phyloP scores from a whole-genome alignment of 2,329 filamentous ascomycete genomes.

The Beauveria scarabaeidicola region DNA sequence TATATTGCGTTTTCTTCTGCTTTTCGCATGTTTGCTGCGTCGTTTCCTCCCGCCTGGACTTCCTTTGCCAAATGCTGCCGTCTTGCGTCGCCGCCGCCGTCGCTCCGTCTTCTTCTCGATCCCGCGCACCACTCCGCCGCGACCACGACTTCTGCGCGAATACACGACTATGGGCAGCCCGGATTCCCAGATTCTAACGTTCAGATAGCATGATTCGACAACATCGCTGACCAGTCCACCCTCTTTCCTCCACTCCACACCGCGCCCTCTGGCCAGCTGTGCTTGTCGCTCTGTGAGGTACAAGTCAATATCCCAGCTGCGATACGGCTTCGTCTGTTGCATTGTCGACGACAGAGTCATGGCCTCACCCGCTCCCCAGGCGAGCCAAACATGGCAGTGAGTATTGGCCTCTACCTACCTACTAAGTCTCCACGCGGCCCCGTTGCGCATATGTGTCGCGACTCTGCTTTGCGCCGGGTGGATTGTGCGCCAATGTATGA shows the following conservation, averaged over 20 bases:
- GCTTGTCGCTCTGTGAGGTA: not conserved
- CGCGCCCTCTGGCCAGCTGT: not conserved
- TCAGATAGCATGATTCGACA: slow-evolving; percentile 28
- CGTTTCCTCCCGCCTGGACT: not conserved
- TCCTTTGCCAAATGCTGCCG: slow-evolving; percentile 3
- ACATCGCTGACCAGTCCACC: slow-evolving; percentile 17
- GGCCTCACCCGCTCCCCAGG: slow-evolving; percentile 19
- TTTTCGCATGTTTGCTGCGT: not conserved
- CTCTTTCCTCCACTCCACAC: slow-evolving; percentile 12
- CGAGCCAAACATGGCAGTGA: slow-evolving; percentile 33
- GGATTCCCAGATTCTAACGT: slow-evolving; percentile 19
- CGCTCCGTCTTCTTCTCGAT: slow-evolving; percentile 29
- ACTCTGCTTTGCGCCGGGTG: not conserved
- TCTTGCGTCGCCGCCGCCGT: slow-evolving; percentile 17
- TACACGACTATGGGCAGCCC: slow-evolving; percentile 26
- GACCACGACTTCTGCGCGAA: slow-evolving; percentile 16
- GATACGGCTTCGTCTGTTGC: not conserved
- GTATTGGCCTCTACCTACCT: slow-evolving; percentile 13
- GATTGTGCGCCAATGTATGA: slow-evolving; percentile 1
- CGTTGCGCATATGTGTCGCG: not conserved
- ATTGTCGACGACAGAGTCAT: slow-evolving; percentile 2
- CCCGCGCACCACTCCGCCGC: slow-evolving; percentile 18
- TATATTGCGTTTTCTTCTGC: not conserved
- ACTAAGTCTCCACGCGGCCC: not conserved
- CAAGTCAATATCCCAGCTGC: not conserved